Percentiles rank a stretch among this genome's conserved stretches.
phyloP scores from a whole-genome alignment of 768 basidiomycete genomes.

The Pleurotus tuoliensis region DNA sequence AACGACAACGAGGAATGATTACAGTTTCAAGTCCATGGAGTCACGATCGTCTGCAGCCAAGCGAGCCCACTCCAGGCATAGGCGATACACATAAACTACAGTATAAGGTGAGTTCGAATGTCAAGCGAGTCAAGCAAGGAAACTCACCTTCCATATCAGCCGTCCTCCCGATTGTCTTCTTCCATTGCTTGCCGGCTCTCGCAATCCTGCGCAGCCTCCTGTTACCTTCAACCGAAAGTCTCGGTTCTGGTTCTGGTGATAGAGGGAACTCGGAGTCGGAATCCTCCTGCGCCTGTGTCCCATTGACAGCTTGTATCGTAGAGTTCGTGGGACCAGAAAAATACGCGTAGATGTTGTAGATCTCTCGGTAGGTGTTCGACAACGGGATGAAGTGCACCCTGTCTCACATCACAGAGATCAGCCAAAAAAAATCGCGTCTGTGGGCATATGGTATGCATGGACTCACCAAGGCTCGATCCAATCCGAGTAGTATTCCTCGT shows the following conservation, averaged over 20 bases:
- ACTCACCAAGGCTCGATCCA: constrained; percentile 85
- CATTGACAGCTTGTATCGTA: constrained; percentile 51
- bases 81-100: constrained; percentile 79
- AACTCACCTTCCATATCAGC: constrained; percentile 89
- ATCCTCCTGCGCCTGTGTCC: constrained; percentile 25
- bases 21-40: constrained; percentile 43
- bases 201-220: constrained; percentile 76
- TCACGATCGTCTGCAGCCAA: constrained; percentile 84
- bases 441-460: not conserved
- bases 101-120: not conserved
- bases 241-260: constrained; percentile 27
- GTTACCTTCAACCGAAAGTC: constrained; percentile 58
- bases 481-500: constrained; percentile 85
- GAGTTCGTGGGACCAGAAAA: constrained; percentile 81
- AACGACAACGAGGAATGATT: constrained; percentile 1
- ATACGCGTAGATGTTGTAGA: constrained; percentile 92
- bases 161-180: constrained; percentile 72
- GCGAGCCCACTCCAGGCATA: constrained; percentile 86
- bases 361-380: constrained; percentile 80
- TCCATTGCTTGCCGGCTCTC: constrained; percentile 91
- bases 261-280: not conserved
- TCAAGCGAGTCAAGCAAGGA: not conserved
- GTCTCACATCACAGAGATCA: constrained; percentile 1
- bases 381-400: constrained; percentile 97
- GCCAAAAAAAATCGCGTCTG: not conserved